Conservation (phyloP, 345 rosid species). For the Streptanthus diversifolius region DNA sequence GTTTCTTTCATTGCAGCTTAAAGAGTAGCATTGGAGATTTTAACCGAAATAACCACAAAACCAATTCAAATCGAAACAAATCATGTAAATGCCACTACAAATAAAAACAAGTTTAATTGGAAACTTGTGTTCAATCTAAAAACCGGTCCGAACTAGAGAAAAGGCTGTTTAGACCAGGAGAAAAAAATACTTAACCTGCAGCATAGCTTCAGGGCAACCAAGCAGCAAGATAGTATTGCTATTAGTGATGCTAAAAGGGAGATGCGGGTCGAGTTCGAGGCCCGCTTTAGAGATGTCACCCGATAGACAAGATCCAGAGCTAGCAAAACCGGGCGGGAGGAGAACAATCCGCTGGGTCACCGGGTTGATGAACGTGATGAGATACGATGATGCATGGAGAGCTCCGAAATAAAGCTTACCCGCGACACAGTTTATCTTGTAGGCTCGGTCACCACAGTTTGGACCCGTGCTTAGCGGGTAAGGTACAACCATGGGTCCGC, state of each 20-base stretch:
- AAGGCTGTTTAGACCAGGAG: not conserved
- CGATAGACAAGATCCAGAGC: constrained; percentile 39
- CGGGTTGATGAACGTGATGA: constrained; percentile 47
- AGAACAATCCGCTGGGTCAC: constrained; percentile 38
- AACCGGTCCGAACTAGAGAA: not conserved
- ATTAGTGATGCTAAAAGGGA: constrained; percentile 48
- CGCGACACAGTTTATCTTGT: constrained; percentile 42
- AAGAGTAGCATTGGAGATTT: not conserved
- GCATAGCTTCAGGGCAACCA: constrained; percentile 43
- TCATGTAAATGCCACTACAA: not conserved
- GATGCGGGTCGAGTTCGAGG: constrained; percentile 37
- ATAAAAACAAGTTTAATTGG: not conserved
- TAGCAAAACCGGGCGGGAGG: constrained; percentile 32
- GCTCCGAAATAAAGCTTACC: constrained; percentile 44
- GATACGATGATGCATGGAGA: constrained; percentile 45
- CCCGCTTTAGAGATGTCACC: constrained; percentile 41
- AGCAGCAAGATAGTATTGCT: constrained; percentile 51
- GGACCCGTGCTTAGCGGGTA: constrained; percentile 42
- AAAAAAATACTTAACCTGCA: constrained; percentile 5
- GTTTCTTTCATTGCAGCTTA: constrained; percentile 8
- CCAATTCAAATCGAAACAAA: not conserved
- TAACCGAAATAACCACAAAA: not conserved
- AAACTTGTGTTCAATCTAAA: not conserved
- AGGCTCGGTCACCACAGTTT: constrained; percentile 37
- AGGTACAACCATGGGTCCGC: constrained; percentile 43